Evolutionary conservation across 768 basidiomycete genomes (phyloP), one percentile per base, ranked within the genome.

Genomic region (Podaxis carcinomalis): DNA sequence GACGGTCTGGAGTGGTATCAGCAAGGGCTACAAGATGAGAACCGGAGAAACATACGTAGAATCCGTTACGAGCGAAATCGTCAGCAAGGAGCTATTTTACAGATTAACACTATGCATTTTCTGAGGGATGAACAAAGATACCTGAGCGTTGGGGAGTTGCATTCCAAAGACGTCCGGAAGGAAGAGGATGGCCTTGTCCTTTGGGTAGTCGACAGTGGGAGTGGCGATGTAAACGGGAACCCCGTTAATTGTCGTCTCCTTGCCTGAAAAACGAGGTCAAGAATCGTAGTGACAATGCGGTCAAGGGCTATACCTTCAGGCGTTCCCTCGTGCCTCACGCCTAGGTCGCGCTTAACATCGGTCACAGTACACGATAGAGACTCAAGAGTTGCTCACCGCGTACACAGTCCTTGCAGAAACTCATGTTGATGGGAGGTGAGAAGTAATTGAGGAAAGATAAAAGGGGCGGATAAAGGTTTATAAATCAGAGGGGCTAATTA

Each of bases 111-210:
- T 42, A 44, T 13, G n/a, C 39, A 37, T 39, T 14, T 25, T 11
- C 3, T 40, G 21, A 4, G 54, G 36, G 23, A 23, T 47, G 37
- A 23, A 55, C n/a, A n/a, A 40, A 66, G 76, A 4, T 44, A 82
- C 83, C 69, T 75, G 68, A 39, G 70, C 56, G 65, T 87, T 86
- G 68, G 69, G 44, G 9, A 84, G 70, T 23, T 79, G 72, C 25
- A 78, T 66, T 6, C 85, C 86, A 60, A 82, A 84, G 50, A 78
- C 72, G 63, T 85, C 87, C 2, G 82, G 59, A 25, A 87, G 68
- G 73, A 75, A 82, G 27, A 88, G 76, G 51, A 88, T 56, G 27
- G 78, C 83, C 68, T 85, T 87, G 64, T 81, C 76, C 70, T 83
- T 81, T 56, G 79, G 71, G 61, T 82, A 85, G 40, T 80, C 78